Conservation (phyloP, 2,329 filamentous ascomycete genomes). For the Cryphonectria radicalis region DNA sequence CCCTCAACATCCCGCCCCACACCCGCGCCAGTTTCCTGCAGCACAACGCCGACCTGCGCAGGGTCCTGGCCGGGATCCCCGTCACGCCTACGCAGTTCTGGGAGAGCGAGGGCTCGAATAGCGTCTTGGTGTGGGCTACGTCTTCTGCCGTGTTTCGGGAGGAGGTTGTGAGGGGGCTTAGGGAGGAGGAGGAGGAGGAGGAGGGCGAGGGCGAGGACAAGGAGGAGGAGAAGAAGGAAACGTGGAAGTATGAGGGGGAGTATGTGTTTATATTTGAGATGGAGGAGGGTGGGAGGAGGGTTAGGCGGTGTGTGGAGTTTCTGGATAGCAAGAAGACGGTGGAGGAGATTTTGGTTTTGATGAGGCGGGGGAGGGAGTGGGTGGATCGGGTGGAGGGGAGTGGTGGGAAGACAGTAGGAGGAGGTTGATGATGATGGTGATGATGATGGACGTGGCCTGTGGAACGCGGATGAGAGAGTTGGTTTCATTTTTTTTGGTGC, state of each 20-base stretch:
- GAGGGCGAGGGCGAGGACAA: not conserved
- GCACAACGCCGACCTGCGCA: constrained; percentile 14
- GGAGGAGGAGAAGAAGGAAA: not conserved
- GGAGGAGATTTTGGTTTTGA: not conserved
- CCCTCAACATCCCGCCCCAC: constrained; percentile 7
- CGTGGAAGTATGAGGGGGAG: constrained; percentile 23
- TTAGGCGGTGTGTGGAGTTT: constrained; percentile 22
- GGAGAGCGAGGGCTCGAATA: constrained; percentile 26
- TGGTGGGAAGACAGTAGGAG: not conserved
- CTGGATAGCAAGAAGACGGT: constrained; percentile 24
- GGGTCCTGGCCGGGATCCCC: constrained; percentile 19
- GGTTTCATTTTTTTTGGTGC: too few species aligned
- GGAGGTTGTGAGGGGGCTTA: not conserved
- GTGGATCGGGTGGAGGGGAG: not conserved
- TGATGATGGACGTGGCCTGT: not conserved
- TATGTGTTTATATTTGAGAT: constrained; percentile 27
- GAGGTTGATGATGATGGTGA: too few species aligned
- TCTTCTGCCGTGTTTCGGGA: constrained; percentile 8
- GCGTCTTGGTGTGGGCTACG: constrained; percentile 27
- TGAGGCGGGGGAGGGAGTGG: constrained; percentile 19
- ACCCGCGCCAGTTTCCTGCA: constrained; percentile 6
- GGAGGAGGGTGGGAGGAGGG: constrained; percentile 24
- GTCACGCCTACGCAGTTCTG: constrained; percentile 11
- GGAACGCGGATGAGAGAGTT: not conserved
- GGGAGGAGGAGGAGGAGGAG: not conserved